Conservation (phyloP, 306 rosid species). For the Elaeagnus macrophylla region DNA sequence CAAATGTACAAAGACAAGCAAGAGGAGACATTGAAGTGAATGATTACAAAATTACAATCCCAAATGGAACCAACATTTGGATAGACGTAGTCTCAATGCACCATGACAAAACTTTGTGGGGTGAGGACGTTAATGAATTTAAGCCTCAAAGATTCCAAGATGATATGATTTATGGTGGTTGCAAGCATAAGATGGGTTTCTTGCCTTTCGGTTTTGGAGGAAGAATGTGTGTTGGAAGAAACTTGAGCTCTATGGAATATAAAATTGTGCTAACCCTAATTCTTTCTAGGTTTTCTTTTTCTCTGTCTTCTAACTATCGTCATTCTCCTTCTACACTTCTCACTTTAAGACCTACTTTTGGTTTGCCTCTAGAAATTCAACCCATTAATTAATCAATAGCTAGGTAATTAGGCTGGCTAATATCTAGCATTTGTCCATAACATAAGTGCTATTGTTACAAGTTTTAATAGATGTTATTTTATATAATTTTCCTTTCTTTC, state of each 20-base stretch:
- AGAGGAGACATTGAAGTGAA: slow-evolving; percentile 39
- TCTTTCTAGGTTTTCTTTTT: slow-evolving; percentile 46
- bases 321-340: slow-evolving; percentile 50
- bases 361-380: slow-evolving; percentile 15
- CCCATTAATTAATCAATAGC: background rate
- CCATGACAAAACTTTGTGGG: slow-evolving; percentile 46
- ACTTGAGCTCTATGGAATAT: slow-evolving; percentile 49
- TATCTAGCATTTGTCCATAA: too few relatives aligned
- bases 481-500: too few relatives aligned
- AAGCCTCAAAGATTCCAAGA: slow-evolving; percentile 47
- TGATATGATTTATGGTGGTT: slow-evolving; percentile 37
- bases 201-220: slow-evolving; percentile 71
- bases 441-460: too few relatives aligned
- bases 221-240: slow-evolving; percentile 52
- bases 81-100: slow-evolving; percentile 59
- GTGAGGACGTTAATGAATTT: slow-evolving; percentile 44
- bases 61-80: slow-evolving; percentile 67
- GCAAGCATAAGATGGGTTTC: slow-evolving; percentile 56
- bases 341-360: slow-evolving; percentile 42
- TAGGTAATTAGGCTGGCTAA: too few relatives aligned
- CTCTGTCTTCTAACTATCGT: slow-evolving; percentile 30
- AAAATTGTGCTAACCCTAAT: slow-evolving; percentile 41
- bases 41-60: slow-evolving; percentile 23
- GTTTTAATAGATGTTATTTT: too few relatives aligned
- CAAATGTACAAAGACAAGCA: slow-evolving; percentile 61